A percentile compares a stretch with the other conserved stretches of the same genome.
These are phyloP conservation scores for Geotrichum restrictum DNA, from an alignment of 1,139 yeast genomes.

Conservation along the genomic window DNA sequence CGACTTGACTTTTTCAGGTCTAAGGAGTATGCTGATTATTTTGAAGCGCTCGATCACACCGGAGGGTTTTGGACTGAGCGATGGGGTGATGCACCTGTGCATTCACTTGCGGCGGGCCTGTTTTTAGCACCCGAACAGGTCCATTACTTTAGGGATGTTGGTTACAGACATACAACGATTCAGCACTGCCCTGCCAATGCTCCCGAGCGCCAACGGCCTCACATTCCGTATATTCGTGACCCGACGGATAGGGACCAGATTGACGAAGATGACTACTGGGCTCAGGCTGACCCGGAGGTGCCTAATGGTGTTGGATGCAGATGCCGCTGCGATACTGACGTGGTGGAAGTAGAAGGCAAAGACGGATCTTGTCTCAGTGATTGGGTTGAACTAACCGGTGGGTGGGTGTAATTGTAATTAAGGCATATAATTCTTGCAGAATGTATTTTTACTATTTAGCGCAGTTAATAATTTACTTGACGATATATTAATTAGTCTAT, in stretches of 20 bases:
- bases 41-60: conserved; percentile 58
- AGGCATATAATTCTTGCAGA: no score
- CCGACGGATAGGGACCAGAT: conserved; percentile 30
- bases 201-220: conserved; percentile 33
- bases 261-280: conserved; percentile 42
- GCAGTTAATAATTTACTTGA: no score
- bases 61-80: conserved; percentile 85
- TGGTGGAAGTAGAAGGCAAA: conserved; percentile 53
- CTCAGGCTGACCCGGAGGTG: conserved; percentile 46
- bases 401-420: conserved; percentile 24
- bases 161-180: conserved; percentile 73
- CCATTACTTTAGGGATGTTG: conserved; percentile 88
- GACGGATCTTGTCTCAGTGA: conserved; percentile 52
- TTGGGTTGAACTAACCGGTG: conserved; percentile 47
- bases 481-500: no score
- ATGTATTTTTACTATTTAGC: no score
- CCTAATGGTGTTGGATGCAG: conserved; percentile 76
- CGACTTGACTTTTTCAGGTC: conserved; percentile 67
- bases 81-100: conserved; percentile 97
- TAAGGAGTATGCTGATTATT: conserved; percentile 59
- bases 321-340: conserved; percentile 66
- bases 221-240: conserved; percentile 34
- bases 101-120: conserved; percentile 77
- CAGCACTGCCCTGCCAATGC: conserved; percentile 82
- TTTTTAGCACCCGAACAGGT: conserved; percentile 61